Base-by-base conservation (phyloP, 1,139 yeast genomes). In the Schizosaccharomyces versatilis region DNA sequence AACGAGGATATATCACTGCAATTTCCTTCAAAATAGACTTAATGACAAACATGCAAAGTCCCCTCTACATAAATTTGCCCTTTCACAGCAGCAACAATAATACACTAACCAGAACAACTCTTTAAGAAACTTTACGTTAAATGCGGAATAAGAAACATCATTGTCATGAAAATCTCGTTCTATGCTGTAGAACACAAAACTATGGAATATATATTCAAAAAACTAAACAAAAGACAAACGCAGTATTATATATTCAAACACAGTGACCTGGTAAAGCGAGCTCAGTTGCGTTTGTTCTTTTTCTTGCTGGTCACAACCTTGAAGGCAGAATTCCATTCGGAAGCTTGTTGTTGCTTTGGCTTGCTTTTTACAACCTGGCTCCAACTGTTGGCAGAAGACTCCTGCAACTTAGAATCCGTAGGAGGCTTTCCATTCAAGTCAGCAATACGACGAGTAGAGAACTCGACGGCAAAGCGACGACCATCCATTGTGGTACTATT, bases 401-500 rank as follows among this genome's bases (percentile, higher is more conserved):
- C 60, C 41, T 69, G 66, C 58, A 81, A 71, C 2, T 85, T 85
- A 56, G 80, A 78, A 53, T 53, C 47, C 32, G 32, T 24, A 24
- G 32, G 32, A 24, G 32, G 32, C 39, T 51, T 39, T 7, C 53
- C 53, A 7, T 47, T 42, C 19, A 51, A 39, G 38, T 55, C 57
- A 19, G 54, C 75, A 60, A 73, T 74, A 64, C 93, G 80, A 65
- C 83, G 79, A 69, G 81, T 83, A 66, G 82, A 71, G 66, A 90
- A 90, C 64, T 90, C 98, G 57, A 76, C 78, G 1, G 97, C 94
- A 71, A 88, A 90, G 60, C 95, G 75, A 65, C 95, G 79, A 24
- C 97, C 98, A 66, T 90, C 96, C 84, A 90, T 80, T 1, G 93
- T 82, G 1, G 93, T 77, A 38, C 95, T 84, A 61, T 90, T 84